Evolutionary conservation across 768 basidiomycete species (phyloP), one percentile per base, ranked within the genome.

Genomic region (Lentinula boryana): DNA sequence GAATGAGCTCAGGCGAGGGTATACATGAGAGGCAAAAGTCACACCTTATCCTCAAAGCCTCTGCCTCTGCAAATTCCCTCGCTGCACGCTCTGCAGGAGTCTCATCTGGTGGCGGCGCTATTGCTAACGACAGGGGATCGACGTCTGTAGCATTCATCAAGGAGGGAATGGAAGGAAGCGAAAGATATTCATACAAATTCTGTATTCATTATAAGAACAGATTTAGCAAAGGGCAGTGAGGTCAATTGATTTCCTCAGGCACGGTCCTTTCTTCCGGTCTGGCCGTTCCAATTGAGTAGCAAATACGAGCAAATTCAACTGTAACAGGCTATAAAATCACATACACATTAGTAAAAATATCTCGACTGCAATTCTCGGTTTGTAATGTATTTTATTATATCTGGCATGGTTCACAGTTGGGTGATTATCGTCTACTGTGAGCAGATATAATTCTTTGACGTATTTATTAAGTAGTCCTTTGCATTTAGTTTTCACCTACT

Each of bases 21-120:
- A 44, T 12, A 15, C 18, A 23, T 36, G 36, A 41, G 16, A 57
- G 4, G n/a, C 32, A 23, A 9, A 35, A 21, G 36, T 16, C 16
- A 40, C 55, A 64, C 64, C 64, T 84, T 46, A 88, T 75, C 63
- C 78, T 75, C 66, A 81, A 80, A 0, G 88, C 90, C 60, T 85
- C 82, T 0, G 78, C 79, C 71, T 91, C 91, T 4, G 79, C 80
- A 12, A 70, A 73, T 66, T 89, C 83, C 36, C 91, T 79, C 16
- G 72, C 71, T 40, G 75, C 75, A 44, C 81, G 81, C 62, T 85
- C 79, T 27, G 82, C 80, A 1, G 78, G 74, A 0, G 87, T 82
- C 66, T 92, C 91, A 67, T 84, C 75, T 1, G 76, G 73, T 8
- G 88, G 87, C 1, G 88, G 88, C n/a, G 80, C 79, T 31, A 89